Percentiles rank a stretch among this genome's conserved stretches.
Conservation (phyloP, 116 monocot genomes). For the Dioscorea cayenensis region DNA sequence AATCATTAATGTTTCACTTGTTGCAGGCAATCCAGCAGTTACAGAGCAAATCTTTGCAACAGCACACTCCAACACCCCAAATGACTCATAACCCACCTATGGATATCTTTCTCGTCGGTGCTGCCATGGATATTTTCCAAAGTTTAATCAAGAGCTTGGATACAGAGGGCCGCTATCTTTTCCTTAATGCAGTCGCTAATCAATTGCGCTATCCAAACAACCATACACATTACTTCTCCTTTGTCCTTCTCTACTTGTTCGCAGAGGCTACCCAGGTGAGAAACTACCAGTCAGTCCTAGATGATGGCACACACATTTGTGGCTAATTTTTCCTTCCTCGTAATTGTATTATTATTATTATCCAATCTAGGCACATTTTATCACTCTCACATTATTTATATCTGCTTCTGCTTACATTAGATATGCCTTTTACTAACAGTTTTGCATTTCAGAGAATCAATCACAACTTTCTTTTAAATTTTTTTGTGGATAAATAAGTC, state of each 20-base stretch:
- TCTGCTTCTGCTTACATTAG: too few species aligned
- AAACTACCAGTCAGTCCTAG: background rate
- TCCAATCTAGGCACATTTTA: too few species aligned
- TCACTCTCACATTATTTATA: too few species aligned
- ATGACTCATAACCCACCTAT: conserved; percentile 43
- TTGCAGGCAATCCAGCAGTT: conserved; percentile 81
- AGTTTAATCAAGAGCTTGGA: conserved; percentile 60
- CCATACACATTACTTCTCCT: conserved; percentile 96
- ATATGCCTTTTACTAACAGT: too few species aligned
- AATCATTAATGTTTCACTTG: background rate
- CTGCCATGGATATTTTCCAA: conserved; percentile 83
- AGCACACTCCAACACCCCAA: conserved; percentile 35
- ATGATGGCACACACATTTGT: too few species aligned
- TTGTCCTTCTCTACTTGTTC: conserved; percentile 86
- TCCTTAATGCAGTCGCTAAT: conserved; percentile 92
- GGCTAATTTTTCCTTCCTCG: too few species aligned
- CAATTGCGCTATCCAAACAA: conserved; percentile 95
- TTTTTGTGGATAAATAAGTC: too few species aligned
- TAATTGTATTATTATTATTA: too few species aligned
- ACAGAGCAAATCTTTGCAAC: conserved; percentile 43
- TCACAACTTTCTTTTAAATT: too few species aligned
- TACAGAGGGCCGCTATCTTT: conserved; percentile 84
- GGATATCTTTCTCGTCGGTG: conserved; percentile 61
- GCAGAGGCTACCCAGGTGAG: conserved; percentile 69
- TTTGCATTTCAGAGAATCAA: too few species aligned